phyloP scores from a whole-genome alignment of 2,329 filamentous ascomycete genomes.

The Diaporthe ilicicola region DNA sequence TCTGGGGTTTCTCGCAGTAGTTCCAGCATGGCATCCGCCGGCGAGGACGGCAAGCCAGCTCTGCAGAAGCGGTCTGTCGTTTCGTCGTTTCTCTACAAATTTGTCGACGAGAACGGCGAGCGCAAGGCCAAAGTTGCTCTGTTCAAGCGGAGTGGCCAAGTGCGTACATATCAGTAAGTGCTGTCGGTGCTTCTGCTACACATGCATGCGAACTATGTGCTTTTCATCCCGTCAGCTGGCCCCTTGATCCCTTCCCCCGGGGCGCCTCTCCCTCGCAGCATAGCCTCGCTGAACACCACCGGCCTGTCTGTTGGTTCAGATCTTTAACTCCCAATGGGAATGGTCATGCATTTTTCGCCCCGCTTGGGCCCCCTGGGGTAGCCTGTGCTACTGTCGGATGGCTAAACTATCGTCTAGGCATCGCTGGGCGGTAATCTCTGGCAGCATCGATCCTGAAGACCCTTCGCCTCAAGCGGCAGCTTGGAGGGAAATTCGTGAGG shows the following conservation, averaged over 20 bases:
- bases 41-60: slow-evolving; percentile 30
- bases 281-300: neutral
- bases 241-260: neutral
- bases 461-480: slow-evolving; percentile 62
- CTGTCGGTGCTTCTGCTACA: neutral
- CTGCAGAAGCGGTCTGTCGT: slow-evolving; percentile 53
- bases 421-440: slow-evolving; percentile 69
- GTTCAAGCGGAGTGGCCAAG: slow-evolving; percentile 67
- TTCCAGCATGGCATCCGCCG: slow-evolving; percentile 34
- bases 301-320: neutral
- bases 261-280: neutral
- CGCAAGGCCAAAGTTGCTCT: slow-evolving; percentile 61
- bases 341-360: too few relatives aligned
- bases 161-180: slow-evolving; percentile 67
- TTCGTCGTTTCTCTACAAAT: slow-evolving; percentile 60
- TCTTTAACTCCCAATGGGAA: neutral
- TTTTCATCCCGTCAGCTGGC: neutral
- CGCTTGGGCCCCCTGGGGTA: neutral
- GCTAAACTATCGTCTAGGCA: slow-evolving; percentile 46
- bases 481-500: slow-evolving; percentile 69
- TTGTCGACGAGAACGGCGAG: slow-evolving; percentile 44
- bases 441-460: slow-evolving; percentile 65
- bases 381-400: neutral
- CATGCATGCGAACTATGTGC: neutral
- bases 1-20: neutral